phyloP scores from a whole-genome alignment of 192 early-diverging fungal species.

The Phycomyces blakesleeanus region DNA sequence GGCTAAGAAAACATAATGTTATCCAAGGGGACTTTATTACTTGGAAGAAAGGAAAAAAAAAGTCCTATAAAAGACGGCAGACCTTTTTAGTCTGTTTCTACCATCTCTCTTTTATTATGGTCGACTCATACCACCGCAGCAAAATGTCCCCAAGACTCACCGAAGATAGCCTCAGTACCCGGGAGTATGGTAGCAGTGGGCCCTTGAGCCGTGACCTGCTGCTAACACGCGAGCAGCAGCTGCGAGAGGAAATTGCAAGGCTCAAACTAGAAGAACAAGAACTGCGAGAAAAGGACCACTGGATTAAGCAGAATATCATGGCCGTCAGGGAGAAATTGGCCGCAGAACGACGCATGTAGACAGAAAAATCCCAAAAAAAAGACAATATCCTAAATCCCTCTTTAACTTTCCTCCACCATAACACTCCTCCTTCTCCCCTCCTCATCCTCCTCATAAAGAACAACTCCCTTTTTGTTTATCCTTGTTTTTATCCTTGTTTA shows the following conservation, averaged over 20 bases:
- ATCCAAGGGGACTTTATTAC: too few relatives aligned
- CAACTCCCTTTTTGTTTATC: neutral
- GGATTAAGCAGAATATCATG: constrained; percentile 28
- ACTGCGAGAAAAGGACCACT: constrained; percentile 27
- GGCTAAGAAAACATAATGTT: too few relatives aligned
- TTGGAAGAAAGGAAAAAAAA: neutral
- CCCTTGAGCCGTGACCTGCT: constrained; percentile 13
- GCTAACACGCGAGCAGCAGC: constrained; percentile 28
- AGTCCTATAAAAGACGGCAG: neutral
- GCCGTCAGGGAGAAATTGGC: constrained; percentile 26
- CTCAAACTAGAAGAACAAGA: constrained; percentile 32
- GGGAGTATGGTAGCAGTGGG: constrained; percentile 4
- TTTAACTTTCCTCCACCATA: too few relatives aligned
- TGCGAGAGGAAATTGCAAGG: constrained; percentile 29
- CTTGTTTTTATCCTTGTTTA: neutral
- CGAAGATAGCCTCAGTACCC: constrained; percentile 1
- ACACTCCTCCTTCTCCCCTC: neutral
- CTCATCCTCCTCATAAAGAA: too few relatives aligned
- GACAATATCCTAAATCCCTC: too few relatives aligned
- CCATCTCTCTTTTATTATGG: constrained; percentile 3
- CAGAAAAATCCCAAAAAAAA: neutral
- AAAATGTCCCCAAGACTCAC: constrained; percentile 27
- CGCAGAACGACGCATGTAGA: constrained; percentile 18
- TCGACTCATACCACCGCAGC: constrained; percentile 9
- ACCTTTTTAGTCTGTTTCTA: neutral